A percentile compares a stretch with the other conserved stretches of the same genome.
Evolutionary conservation across 2,329 filamentous ascomycete species (phyloP).

Genomic region (Daldinia eschscholtzii): DNA sequence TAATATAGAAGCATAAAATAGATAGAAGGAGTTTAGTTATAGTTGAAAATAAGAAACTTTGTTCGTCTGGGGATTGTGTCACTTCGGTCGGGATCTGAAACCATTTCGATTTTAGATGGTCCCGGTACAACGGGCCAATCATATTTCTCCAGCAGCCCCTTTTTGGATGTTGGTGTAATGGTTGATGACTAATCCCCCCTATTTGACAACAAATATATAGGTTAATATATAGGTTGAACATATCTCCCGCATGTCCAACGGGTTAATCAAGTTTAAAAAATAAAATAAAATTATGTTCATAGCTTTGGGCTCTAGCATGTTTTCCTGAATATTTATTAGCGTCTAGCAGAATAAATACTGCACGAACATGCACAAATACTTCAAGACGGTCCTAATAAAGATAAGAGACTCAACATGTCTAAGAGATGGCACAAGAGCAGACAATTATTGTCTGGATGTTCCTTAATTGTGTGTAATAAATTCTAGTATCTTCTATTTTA

Average conservation of each 20-base stretch:
- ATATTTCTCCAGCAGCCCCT: not conserved
- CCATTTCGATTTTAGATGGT: slow-evolving; percentile 4
- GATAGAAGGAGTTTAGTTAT: not conserved
- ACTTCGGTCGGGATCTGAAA: slow-evolving; percentile 31
- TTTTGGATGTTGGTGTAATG: not conserved
- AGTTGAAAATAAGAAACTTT: slow-evolving; percentile 26
- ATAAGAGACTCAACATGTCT: not conserved
- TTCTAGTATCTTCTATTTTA: not conserved
- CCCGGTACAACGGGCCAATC: not conserved
- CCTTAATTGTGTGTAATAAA: not conserved
- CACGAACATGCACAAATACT: not conserved
- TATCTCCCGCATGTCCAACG: not conserved
- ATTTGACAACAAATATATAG: not conserved
- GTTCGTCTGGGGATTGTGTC: slow-evolving; percentile 37
- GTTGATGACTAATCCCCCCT: not conserved
- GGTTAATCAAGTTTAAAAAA: not conserved
- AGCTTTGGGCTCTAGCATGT: too few species aligned
- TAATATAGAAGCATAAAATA: slow-evolving; percentile 14
- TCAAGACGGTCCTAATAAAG: not conserved
- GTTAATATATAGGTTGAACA: too few species aligned
- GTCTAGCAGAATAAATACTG: not conserved
- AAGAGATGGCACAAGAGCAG: not conserved
- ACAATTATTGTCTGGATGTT: not conserved
- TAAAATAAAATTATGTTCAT: not conserved
- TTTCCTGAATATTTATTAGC: too few species aligned